Percentiles rank a stretch among this genome's conserved stretches.
Conservation (phyloP, 1,284 basidiomycete species). For the Veloboletus limbatus region DNA sequence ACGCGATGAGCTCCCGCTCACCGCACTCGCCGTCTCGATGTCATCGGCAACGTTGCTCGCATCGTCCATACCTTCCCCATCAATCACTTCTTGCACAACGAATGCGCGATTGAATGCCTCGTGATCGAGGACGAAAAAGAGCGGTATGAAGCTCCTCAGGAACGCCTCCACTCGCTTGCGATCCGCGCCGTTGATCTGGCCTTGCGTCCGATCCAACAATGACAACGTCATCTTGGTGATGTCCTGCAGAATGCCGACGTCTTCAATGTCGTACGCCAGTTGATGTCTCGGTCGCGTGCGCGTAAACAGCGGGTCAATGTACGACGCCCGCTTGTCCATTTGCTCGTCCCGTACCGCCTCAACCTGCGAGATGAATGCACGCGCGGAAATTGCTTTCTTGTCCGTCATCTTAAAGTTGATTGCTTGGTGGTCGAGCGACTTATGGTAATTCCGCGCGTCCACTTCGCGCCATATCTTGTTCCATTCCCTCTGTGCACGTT, state of each 20-base stretch:
- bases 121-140: constrained; percentile 71
- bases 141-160: constrained; percentile 74
- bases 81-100: constrained; percentile 42
- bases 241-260: constrained; percentile 81
- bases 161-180: constrained; percentile 83
- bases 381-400: constrained; percentile 86
- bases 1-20: constrained; percentile 36
- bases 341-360: constrained; percentile 88
- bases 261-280: constrained; percentile 77
- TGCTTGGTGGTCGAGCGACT: constrained; percentile 91
- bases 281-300: constrained; percentile 76
- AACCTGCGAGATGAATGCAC: constrained; percentile 86
- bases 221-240: constrained; percentile 85
- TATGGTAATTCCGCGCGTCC: constrained; percentile 90
- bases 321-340: constrained; percentile 70
- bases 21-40: constrained; percentile 42
- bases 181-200: constrained; percentile 70
- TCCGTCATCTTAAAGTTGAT: constrained; percentile 90
- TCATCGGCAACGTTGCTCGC: constrained; percentile 46
- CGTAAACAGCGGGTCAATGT: constrained; percentile 75
- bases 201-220: constrained; percentile 87
- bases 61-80: constrained; percentile 57
- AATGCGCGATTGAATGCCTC: constrained; percentile 72
- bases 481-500: constrained; percentile 98
- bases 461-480: constrained; percentile 99